Conservation (phyloP, 306 rosid genomes). For the Ochetophila trinervis region DNA sequence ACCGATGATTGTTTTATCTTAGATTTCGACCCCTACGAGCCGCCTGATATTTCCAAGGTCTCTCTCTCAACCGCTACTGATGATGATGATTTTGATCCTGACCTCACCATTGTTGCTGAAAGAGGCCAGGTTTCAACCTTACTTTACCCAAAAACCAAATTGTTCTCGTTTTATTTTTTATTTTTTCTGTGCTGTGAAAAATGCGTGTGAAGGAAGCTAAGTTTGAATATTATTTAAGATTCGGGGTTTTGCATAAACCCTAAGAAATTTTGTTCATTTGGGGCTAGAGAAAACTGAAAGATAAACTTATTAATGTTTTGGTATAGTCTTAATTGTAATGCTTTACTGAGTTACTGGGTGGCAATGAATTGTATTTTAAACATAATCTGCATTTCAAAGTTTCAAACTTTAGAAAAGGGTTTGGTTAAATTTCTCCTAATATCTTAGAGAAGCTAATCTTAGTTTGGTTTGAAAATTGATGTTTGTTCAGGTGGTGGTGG, state of each 20-base stretch:
- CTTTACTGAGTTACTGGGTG: no score
- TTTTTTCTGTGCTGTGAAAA: no score
- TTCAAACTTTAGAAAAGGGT: background rate
- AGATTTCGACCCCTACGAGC: constrained; percentile 48
- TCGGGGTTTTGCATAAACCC: no score
- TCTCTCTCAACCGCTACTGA: constrained; percentile 6
- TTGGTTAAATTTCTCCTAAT: background rate
- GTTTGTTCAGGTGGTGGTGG: constrained; percentile 39
- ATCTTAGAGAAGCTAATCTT: background rate
- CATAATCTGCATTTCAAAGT: background rate
- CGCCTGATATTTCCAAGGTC: constrained; percentile 19
- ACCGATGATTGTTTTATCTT: constrained; percentile 66
- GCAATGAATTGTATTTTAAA: background rate
- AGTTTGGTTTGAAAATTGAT: constrained; percentile 8
- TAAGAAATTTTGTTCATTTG: no score
- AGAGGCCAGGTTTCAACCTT: constrained; percentile 53
- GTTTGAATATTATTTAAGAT: background rate
- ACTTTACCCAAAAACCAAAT: background rate
- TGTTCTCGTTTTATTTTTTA: background rate
- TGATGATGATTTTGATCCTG: constrained; percentile 11
- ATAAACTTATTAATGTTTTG: no score
- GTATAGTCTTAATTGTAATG: no score
- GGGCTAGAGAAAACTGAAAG: no score
- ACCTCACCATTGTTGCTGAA: constrained; percentile 45
- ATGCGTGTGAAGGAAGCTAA: no score